Evolutionary conservation across 768 basidiomycete genomes (phyloP).

Genomic region (Exsudoporus frostii): DNA sequence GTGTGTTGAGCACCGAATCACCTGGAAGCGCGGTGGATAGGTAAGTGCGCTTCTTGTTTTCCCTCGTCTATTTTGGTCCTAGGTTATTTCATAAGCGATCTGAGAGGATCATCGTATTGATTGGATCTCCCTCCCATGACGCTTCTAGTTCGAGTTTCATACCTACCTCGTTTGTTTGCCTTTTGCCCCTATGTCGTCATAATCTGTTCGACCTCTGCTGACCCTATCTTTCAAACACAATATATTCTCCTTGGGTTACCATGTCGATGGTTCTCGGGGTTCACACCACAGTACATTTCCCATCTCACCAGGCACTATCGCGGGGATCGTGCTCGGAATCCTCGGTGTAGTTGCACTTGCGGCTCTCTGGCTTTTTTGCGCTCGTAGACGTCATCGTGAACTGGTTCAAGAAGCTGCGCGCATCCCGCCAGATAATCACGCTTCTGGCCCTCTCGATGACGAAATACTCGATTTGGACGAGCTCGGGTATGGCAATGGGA

Average conservation of each 20-base stretch:
- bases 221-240: slow-evolving; percentile 10
- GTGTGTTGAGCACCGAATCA: slow-evolving; percentile 23
- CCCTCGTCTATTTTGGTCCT: not conserved
- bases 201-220: slow-evolving; percentile 12
- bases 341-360: slow-evolving; percentile 26
- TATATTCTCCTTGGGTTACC: slow-evolving; percentile 3
- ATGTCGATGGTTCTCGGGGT: slow-evolving; percentile 6
- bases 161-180: slow-evolving; percentile 2
- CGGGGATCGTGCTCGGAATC: slow-evolving; percentile 25
- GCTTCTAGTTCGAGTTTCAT: slow-evolving; percentile 3
- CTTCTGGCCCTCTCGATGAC: slow-evolving; percentile 20
- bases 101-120: slow-evolving; percentile 6
- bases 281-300: slow-evolving; percentile 2
- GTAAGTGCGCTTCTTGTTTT: slow-evolving; percentile 15
- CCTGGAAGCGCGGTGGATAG: slow-evolving; percentile 1
- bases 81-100: slow-evolving; percentile 4
- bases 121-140: slow-evolving; percentile 1
- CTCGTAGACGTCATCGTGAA: slow-evolving; percentile 28
- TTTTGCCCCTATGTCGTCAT: slow-evolving; percentile 21
- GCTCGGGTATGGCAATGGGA: slow-evolving; percentile 1
- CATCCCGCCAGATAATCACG: slow-evolving; percentile 5
- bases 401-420: slow-evolving; percentile 19
- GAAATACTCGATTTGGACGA: slow-evolving; percentile 20
- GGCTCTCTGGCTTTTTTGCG: slow-evolving; percentile 31
- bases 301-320: slow-evolving; percentile 24